Evolutionary conservation across 2,329 filamentous ascomycete species (phyloP), one percentile per base, ranked within the genome.

Genomic region (Golovinomyces cichoracearum): DNA sequence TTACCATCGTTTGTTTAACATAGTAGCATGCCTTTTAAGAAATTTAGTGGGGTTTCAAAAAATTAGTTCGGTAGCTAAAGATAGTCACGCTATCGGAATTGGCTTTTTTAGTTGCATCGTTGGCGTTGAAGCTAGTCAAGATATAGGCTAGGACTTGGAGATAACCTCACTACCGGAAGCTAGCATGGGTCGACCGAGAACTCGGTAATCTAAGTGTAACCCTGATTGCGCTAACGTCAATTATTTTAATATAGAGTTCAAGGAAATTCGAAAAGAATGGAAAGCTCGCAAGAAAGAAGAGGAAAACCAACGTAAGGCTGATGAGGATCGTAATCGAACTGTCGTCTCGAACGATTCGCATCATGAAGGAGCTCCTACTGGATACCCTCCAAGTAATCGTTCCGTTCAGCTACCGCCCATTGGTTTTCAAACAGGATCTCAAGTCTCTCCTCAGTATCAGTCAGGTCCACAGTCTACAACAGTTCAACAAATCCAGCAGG

Each of bases 271-370:
- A 54, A 95, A 95, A 62, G 88, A 95, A 61, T 98, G 90, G 90
- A 98, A 95, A 68, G 83, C 83, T 35, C 84, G 90, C 60, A 95
- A 95, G 75, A 98, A 98, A 83, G 90, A 95, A 63, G 88, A 95
- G 58, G 88, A 95, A 55, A 79, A 79, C 47, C 72, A 76, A 57
- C 82, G 86, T 60, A 94, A 94, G 69, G 81, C 80, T 12, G 83
- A 86, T 9, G 88, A 95, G 54, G 86, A 94, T 61, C 73, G 79
- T 54, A 72, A 78, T 53, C 81, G 86, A 50, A 78, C 77, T 27
- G 68, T 68, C 40, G 63, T 70, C 50, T 58, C 66, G 44, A 66
- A 72, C 47, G 71, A 72, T 45, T 65, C 69, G 23, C 74, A 77
- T 55, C 61, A 67, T 61, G 61, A 71, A 50, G 66, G 63, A 49